A percentile compares a stretch with the other conserved stretches of the same genome.
Evolutionary conservation across 2,329 filamentous ascomycete genomes (phyloP).

Genomic region (Aureobasidium vineae): DNA sequence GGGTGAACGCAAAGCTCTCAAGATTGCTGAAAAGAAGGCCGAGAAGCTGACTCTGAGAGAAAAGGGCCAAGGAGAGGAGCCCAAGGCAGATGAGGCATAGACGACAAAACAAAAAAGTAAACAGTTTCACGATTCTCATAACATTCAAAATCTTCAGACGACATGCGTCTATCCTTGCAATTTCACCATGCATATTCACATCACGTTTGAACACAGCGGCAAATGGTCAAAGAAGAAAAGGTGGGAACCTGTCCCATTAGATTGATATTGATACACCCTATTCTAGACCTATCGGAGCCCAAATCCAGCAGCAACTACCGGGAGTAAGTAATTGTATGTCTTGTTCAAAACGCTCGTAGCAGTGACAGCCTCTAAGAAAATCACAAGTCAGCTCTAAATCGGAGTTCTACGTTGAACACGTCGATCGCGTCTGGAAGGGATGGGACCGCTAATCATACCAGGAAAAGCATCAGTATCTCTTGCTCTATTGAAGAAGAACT

Average conservation of each 20-base stretch:
- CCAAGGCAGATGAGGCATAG: slow-evolving; percentile 14
- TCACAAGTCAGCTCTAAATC: neutral
- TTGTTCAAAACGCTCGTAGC: neutral
- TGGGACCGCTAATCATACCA: neutral
- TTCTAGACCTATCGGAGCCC: neutral
- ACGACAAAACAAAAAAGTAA: slow-evolving; percentile 13
- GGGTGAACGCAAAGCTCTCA: slow-evolving; percentile 47
- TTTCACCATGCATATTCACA: neutral
- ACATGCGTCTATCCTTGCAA: neutral
- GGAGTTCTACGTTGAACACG: neutral
- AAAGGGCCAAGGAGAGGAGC: slow-evolving; percentile 28
- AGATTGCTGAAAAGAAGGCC: slow-evolving; percentile 52
- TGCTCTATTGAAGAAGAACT: neutral
- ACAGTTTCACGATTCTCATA: slow-evolving; percentile 8
- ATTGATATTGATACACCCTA: neutral
- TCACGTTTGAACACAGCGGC: neutral
- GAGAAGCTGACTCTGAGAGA: slow-evolving; percentile 34
- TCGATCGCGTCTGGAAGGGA: neutral
- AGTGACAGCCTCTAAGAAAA: neutral
- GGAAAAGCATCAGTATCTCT: neutral
- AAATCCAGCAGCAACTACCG: neutral
- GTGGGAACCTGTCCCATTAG: neutral
- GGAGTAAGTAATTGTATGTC: neutral
- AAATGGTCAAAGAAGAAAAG: neutral
- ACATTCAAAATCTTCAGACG: neutral